A percentile compares a stretch with the other conserved stretches of the same genome.
phyloP scores from a whole-genome alignment of 208 protist species.

The Trypanosoma mega region DNA sequence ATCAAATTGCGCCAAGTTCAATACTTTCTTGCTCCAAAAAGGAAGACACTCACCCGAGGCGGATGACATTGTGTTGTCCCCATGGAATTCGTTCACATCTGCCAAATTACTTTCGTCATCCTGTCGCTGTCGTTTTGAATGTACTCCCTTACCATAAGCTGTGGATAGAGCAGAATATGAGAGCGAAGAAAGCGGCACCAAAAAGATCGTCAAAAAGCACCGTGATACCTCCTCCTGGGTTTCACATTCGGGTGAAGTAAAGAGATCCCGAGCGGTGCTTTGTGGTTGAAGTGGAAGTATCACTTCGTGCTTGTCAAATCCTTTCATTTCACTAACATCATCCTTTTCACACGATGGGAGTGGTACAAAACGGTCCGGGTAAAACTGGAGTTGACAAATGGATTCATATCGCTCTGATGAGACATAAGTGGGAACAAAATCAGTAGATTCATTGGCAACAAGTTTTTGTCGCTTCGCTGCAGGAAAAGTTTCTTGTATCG shows the following conservation, averaged over 20 bases:
- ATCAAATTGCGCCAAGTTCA: slow-evolving; percentile 54
- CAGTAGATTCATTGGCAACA: not conserved
- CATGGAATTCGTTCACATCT: not conserved
- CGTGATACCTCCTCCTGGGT: not conserved
- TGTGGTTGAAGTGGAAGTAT: slow-evolving; percentile 7
- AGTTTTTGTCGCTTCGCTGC: not conserved
- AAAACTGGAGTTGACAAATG: slow-evolving; percentile 29
- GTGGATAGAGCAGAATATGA: slow-evolving; percentile 31
- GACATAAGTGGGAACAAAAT: slow-evolving; percentile 40
- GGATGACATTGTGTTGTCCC: not conserved
- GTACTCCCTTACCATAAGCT: slow-evolving; percentile 13
- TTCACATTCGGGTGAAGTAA: not conserved
- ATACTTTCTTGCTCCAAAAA: slow-evolving; percentile 36
- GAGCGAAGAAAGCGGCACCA: slow-evolving; percentile 47
- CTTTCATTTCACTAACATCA: not conserved
- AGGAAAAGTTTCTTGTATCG: slow-evolving; percentile 59
- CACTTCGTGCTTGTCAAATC: slow-evolving; percentile 10
- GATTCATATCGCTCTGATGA: slow-evolving; percentile 28
- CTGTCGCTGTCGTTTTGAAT: slow-evolving; percentile 5
- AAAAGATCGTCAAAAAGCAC: slow-evolving; percentile 33
- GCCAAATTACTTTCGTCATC: not conserved
- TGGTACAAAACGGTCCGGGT: slow-evolving; percentile 29
- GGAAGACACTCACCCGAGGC: slow-evolving; percentile 10
- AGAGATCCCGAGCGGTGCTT: slow-evolving; percentile 9
- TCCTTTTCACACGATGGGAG: slow-evolving; percentile 1